Evolutionary conservation across 805 yeast genomes (phyloP), one percentile per base, ranked within the genome.

Genomic region (Candida pini): DNA sequence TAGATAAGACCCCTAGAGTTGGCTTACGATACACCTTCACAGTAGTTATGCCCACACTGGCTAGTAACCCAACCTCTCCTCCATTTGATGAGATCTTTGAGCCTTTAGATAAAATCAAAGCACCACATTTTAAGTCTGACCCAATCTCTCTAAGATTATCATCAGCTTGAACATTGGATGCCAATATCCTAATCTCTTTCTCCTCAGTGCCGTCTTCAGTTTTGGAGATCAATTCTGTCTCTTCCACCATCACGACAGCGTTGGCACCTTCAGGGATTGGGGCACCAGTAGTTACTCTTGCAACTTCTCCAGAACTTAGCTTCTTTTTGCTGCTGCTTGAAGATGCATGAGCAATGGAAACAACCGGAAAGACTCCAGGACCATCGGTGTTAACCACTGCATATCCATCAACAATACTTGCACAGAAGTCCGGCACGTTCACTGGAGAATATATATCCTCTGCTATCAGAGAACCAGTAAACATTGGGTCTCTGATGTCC

Each of bases 321-420:
- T 13, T 27, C 9, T 41, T 45, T 12, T 43, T 43, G 8, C 40
- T 36, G 23, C 31, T 49, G 14, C 47, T 40, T 5, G 64, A 53
- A 4, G 63, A 49, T 13, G 75, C 75, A 49, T 66, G 72, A 2
- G 73, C 63, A 5, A 66, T 53, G 3, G 58, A 39, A 0, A 58
- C 63, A 5, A 73, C 64, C 0, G 65, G 64, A 35, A 64, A 66
- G 0, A 49, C 45, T 1, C 71, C 74, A 0, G 74, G 68, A 8
- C 75, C 69, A 43, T 68, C 76, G 0, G 60, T 34, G 38, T 62
- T 61, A 5, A 55, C 38, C 1, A 71, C 73, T 2, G 78, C 78
- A 41, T 73, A 73, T 0, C 79, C 79, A 44, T 73, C 79, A 4
- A 73, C 78, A 18, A 73, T 69, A 38, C 75, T 66, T 2, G 79